Base-by-base conservation (phyloP, 345 rosid genomes). In the Acer saccharum region DNA sequence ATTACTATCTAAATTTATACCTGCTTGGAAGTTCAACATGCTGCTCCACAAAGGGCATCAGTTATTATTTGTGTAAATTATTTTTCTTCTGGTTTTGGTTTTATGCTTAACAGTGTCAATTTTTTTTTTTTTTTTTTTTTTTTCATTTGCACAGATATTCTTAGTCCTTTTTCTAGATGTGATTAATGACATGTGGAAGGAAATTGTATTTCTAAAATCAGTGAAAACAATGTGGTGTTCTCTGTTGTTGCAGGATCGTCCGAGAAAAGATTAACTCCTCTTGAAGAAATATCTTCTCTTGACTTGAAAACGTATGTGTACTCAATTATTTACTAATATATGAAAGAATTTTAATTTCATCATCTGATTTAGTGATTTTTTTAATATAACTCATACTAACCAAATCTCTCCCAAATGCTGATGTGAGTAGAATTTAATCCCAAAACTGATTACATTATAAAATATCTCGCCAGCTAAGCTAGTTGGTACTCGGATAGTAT, bases 291-390 rank as follows among this genome's bases (percentile, higher is more conserved):
- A 25, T 72, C 92, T 27, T 87, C 97, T 76, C 84, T 87, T 63
- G 93, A 93, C 83, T 83, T 89, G 65, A 88, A 91, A 87, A 83
- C 94, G 98, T 92, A 85, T 83, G 98, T 75, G 21, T n/a, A 2
- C 17, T n/a, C 29, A n/a, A 43, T 68, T 71, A 41, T 11, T 58
- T 27, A 58, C 23, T 63, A 48, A 35, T 23, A n/a, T 11, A 43
- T 61, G 13, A n/a, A 52, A 29, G n/a, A 29, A 8, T 41, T 23
- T 20, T 16, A 39, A 27, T 41, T 7, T 8, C 57, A 7, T 57
- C 10, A 4, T 57, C 21, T 41, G 43, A 46, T 54, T 21, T 20
- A 17, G 58, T 41, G n/a, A 65, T n/a, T 62, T 60, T 60, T 60
- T 60, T 21, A 18, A 18, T 20, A n/a, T 10, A 8, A 60, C 64